Evolutionary conservation across 2,329 filamentous ascomycete species (phyloP), one percentile per base, ranked within the genome.

Genomic region (Neonectria magnoliae): DNA sequence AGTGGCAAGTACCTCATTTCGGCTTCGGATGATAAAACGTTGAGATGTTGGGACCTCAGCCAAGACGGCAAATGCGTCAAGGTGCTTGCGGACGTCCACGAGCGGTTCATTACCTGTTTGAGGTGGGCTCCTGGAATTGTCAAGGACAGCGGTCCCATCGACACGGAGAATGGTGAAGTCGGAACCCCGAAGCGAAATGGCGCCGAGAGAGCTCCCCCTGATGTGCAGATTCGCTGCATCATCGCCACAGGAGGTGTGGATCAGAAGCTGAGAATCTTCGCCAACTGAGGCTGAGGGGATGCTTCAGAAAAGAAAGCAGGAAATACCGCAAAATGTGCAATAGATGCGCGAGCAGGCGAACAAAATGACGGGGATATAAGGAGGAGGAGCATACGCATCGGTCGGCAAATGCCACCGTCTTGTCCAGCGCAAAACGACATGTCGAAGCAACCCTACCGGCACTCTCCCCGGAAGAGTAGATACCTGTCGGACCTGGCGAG

Each of bases 41-140:
- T 98, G 64, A 87, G 94, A 60, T 98, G 94, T 82, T 98, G 95
- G 95, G 95, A 98, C 81, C 82, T 98, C 27, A 87, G 87, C 27
- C 95, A 98, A 76, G 94, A 97, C 77, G 93, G 93, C 45, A 94
- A 94, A 75, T 95, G 93, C 73, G 93, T 97, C 70, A 95, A 95
- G 79, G 90, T 89, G 1, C 82, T 98, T 16, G 84, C 86, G 41
- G 92, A 93, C 67, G 90, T 89, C 0, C 94, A 97, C 76, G 89
- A 87, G 5, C 93, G 94, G 76, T 98, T 98, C 74, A 88, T 98
- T 54, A 94, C 88, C 65, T 95, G 92, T 75, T 84, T 98, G 73
- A 83, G 93, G 66, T 98, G 95, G 94, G 95, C 94, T 2, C 94
- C 94, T 0, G 59, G 63, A 11, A 73, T 74, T 4, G 68, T 72